Percentiles rank a stretch among this genome's conserved stretches.
Conservation (phyloP, 768 basidiomycete species). For the Cystobasidium ongulense region DNA sequence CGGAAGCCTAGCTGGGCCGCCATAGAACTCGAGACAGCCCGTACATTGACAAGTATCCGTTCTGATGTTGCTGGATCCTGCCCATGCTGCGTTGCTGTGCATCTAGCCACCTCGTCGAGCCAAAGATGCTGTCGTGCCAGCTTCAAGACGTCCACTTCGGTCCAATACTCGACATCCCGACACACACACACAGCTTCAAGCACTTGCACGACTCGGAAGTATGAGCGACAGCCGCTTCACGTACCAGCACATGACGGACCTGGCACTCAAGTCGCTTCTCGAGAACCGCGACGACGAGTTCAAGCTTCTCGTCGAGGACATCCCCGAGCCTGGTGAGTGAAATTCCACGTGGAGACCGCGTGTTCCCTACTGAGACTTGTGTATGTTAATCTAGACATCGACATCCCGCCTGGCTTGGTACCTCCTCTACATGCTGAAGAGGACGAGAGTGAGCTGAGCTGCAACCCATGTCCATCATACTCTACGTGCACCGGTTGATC, state of each 20-base stretch:
- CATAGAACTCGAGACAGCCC: no score
- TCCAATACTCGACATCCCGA: neutral
- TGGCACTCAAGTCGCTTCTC: neutral
- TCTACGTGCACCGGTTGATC: neutral
- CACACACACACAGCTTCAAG: no score
- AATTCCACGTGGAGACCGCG: neutral
- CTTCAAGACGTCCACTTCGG: no score
- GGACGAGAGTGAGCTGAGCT: constrained; percentile 35
- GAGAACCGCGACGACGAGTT: neutral
- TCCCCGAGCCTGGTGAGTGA: constrained; percentile 23
- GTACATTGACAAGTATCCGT: no score
- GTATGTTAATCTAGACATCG: constrained; percentile 33
- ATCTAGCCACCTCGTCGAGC: no score
- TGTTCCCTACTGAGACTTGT: neutral
- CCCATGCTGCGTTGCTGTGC: no score
- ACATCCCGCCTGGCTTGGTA: constrained; percentile 35
- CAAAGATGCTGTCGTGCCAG: no score
- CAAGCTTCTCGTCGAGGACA: constrained; percentile 1
- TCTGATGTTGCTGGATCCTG: no score
- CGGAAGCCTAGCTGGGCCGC: neutral
- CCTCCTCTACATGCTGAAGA: constrained; percentile 40
- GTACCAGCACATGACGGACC: constrained; percentile 27
- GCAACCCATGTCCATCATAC: no score
- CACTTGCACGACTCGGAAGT: no score
- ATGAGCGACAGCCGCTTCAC: constrained; percentile 30